Conservation (phyloP, 345 rosid genomes). For the Carallia pectinifolia region DNA sequence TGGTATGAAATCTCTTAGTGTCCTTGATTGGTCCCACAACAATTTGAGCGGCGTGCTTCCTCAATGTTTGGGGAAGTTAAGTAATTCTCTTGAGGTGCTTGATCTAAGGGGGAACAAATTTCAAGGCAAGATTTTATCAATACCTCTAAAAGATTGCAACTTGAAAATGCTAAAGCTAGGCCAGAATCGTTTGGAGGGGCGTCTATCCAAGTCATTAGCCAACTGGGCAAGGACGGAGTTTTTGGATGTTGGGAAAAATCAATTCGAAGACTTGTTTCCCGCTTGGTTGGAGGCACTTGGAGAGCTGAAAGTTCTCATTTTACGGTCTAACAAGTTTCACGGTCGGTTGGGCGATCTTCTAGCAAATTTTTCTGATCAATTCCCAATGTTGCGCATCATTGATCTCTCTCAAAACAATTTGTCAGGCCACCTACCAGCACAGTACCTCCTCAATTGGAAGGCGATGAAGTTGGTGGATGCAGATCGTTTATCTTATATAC, state of each 20-base stretch:
- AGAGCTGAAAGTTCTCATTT: not conserved
- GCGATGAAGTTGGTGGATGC: not conserved
- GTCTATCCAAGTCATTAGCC: slow-evolving; percentile 10
- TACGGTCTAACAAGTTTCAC: slow-evolving; percentile 9
- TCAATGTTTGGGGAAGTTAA: slow-evolving; percentile 16
- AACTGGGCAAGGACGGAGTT: slow-evolving; percentile 10
- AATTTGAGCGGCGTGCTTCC: slow-evolving; percentile 31
- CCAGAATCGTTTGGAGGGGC: slow-evolving; percentile 7
- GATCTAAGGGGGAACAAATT: slow-evolving; percentile 25
- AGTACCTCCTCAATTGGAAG: not conserved
- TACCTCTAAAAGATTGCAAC: too few relatives aligned
- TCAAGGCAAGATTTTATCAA: slow-evolving; percentile 12
- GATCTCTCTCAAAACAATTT: slow-evolving; percentile 9
- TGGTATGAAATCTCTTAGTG: not conserved
- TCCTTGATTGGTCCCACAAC: slow-evolving; percentile 28
- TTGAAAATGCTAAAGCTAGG: not conserved
- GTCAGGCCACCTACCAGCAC: slow-evolving; percentile 2
- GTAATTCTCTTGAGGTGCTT: not conserved
- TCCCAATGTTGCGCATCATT: not conserved
- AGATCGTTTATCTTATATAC: not conserved
- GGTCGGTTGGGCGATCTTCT: not conserved
- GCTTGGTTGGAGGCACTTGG: slow-evolving; percentile 10
- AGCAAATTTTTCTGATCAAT: not conserved
- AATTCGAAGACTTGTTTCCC: slow-evolving; percentile 11
- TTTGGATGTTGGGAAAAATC: slow-evolving; percentile 6